Base-by-base conservation (phyloP, 495 filamentous ascomycete genomes). In the Xylaria acuta region DNA sequence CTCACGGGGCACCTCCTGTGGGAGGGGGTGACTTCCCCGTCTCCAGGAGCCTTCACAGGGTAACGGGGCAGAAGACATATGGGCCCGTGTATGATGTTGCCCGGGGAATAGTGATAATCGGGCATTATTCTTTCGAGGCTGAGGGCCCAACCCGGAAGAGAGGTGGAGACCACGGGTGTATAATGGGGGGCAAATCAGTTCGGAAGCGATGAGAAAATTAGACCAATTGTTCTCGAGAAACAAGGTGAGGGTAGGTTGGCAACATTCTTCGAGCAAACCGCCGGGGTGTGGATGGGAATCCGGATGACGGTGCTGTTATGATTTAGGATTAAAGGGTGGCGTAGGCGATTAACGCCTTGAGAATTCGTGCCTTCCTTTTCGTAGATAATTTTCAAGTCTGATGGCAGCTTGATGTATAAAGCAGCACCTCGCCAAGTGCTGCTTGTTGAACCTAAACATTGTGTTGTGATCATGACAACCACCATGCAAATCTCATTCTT, bases 1-100 rank as follows among this genome's bases (percentile, higher is more conserved):
- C 32, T 5, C 22, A 22, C n/a, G 30, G 69, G 45, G 2, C 43
- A 34, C 22, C n/a, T 54, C 27, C 45, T n/a, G 25, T 70, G 30
- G 16, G 58, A 54, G 18, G 34, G 69, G 22, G 34, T 25, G 16
- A 4, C 5, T 20, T 64, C 38, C 22, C 60, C 27, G 1, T 12
- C 7, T 32, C 22, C 20, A 20, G 67, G 56, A 14, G 14, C 0
- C 22, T 2, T 43, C 45, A 43, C 16, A 27, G 54, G 59, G 45
- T 54, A 32, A 32, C 34, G 32, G n/a, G 68, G 59, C n/a, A 64
- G 8, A 64, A 64, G 45, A 53, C n/a, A n/a, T 53, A 38, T n/a
- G 14, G 22, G 45, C 30, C 20, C 49, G 18, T 43, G 9, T 30
- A 5, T 40, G 6, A 3, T 40, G 11, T 32, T 16, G n/a, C 45